phyloP scores from a whole-genome alignment of 2,329 filamentous ascomycete genomes.

The Penicillium sp. region DNA sequence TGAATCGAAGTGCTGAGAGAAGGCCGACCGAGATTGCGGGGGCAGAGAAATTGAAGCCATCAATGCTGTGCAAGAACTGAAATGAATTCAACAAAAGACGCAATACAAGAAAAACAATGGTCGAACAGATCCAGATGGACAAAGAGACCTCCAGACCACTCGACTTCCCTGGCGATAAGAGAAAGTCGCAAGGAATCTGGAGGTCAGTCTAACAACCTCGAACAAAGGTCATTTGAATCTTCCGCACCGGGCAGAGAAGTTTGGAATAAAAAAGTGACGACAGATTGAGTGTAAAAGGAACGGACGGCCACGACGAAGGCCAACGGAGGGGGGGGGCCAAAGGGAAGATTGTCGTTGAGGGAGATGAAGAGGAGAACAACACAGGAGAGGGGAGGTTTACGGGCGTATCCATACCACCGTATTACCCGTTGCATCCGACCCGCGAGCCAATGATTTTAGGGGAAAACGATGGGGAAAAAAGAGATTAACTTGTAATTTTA shows the following conservation, averaged over 20 bases:
- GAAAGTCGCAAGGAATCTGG: constrained; percentile 26
- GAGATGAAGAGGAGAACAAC: constrained; percentile 14
- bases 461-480: neutral
- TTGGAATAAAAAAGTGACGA: neutral
- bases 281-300: constrained; percentile 17
- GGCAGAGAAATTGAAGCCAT: constrained; percentile 43
- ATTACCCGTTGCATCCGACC: constrained; percentile 6
- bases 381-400: constrained; percentile 9
- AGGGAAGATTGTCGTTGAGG: constrained; percentile 15
- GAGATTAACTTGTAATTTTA: constrained; percentile 1
- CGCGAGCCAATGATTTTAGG: constrained; percentile 1
- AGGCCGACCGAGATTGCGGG: constrained; percentile 30
- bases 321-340: constrained; percentile 11
- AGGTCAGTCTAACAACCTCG: constrained; percentile 20
- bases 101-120: constrained; percentile 5
- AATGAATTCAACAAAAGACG: constrained; percentile 4
- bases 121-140: constrained; percentile 22
- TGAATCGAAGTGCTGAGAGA: constrained; percentile 30
- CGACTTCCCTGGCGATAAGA: constrained; percentile 20
- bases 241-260: constrained; percentile 27
- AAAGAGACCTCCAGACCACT: constrained; percentile 25
- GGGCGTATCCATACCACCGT: constrained; percentile 2
- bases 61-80: constrained; percentile 15
- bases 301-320: constrained; percentile 30
- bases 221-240: constrained; percentile 25